A percentile compares a stretch with the other conserved stretches of the same genome.
Evolutionary conservation across 2,329 filamentous ascomycete species (phyloP).

Genomic region (Podosphaera xanthii): DNA sequence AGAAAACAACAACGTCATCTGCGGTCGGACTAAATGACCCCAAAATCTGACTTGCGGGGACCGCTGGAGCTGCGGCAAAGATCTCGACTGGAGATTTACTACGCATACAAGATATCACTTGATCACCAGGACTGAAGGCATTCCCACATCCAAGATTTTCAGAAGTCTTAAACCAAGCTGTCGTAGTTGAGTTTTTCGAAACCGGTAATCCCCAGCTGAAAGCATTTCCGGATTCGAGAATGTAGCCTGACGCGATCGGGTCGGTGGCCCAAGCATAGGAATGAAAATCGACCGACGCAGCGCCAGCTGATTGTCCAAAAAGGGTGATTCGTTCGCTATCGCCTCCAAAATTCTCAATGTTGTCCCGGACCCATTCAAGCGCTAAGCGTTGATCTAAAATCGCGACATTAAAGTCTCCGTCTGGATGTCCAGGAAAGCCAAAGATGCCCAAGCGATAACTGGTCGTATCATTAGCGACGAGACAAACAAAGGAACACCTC

Average conservation of each 20-base stretch:
- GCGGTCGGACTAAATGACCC: constrained; percentile 12
- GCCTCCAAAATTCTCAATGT: constrained; percentile 18
- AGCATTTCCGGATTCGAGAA: constrained; percentile 16
- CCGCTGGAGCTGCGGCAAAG: constrained; percentile 6
- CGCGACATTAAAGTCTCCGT: constrained; percentile 21
- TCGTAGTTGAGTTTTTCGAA: constrained; percentile 4
- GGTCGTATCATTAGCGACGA: constrained; percentile 4
- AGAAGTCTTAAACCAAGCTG: constrained; percentile 11
- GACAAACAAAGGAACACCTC: background rate
- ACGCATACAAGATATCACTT: constrained; percentile 13
- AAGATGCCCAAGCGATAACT: constrained; percentile 20
- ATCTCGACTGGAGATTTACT: constrained; percentile 7
- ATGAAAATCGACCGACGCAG: constrained; percentile 14
- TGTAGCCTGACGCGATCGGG: constrained; percentile 15
- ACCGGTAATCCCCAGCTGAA: constrained; percentile 12
- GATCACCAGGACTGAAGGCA: constrained; percentile 6
- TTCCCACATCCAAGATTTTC: constrained; percentile 13
- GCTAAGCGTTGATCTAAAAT: constrained; percentile 19
- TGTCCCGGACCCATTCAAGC: constrained; percentile 16
- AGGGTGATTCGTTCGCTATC: constrained; percentile 16
- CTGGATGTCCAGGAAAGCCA: constrained; percentile 7
- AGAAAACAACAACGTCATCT: constrained; percentile 13
- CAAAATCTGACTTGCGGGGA: constrained; percentile 4
- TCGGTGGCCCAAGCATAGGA: constrained; percentile 15
- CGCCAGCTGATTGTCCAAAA: constrained; percentile 26